These are phyloP conservation scores for Hypoxylon fuscum DNA, from an alignment of 495 filamentous ascomycete genomes.

Conservation along the genomic window DNA sequence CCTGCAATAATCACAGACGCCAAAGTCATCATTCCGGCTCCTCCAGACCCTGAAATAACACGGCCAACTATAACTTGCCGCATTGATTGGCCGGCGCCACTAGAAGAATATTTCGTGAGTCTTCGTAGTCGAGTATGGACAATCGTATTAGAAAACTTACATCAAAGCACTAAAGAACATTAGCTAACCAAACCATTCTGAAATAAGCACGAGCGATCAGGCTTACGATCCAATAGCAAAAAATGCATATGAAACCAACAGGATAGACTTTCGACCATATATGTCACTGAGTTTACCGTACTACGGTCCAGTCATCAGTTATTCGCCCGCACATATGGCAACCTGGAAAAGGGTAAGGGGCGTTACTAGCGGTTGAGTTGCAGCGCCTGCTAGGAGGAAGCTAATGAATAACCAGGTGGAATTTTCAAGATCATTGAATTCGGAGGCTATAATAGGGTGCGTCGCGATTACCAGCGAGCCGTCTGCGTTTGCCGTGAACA, in stretches of 20 bases:
- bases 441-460: constrained; percentile 69
- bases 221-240: constrained; percentile 57
- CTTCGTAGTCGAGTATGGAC: constrained; percentile 30
- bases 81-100: constrained; percentile 61
- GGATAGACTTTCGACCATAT: constrained; percentile 55
- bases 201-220: too few species aligned
- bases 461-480: constrained; percentile 70
- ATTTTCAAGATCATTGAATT: constrained; percentile 67
- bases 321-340: not conserved
- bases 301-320: constrained; percentile 24
- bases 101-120: constrained; percentile 32
- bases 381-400: constrained; percentile 67
- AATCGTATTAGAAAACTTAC: constrained; percentile 57
- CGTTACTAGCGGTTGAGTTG: constrained; percentile 68
- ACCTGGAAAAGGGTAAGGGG: not conserved
- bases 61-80: constrained; percentile 66
- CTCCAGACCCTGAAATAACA: constrained; percentile 66
- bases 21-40: constrained; percentile 65
- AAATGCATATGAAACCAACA: constrained; percentile 52
- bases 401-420: constrained; percentile 75
- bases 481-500: constrained; percentile 72
- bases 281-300: constrained; percentile 62
- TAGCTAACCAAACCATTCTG: constrained; percentile 5
- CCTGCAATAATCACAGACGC: constrained; percentile 70
- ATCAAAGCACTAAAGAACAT: constrained; percentile 51